A percentile compares a stretch with the other conserved stretches of the same genome.
Conservation (phyloP, 345 rosid species). For the Gossypium rotundifolium region DNA sequence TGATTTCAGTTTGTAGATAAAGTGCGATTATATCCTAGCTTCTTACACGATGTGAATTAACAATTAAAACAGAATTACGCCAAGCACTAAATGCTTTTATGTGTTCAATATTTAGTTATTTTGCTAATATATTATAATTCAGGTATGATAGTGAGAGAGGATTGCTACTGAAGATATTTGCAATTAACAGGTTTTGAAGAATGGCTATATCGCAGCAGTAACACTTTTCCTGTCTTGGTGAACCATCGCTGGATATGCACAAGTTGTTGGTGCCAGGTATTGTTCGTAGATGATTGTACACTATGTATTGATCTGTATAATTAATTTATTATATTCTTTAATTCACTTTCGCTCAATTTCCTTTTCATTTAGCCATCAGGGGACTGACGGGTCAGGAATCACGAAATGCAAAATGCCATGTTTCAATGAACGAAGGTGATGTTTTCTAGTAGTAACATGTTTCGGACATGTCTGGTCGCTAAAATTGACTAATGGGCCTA, state of each 20-base stretch:
- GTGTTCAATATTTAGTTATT: not conserved
- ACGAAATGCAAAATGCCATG: too few relatives aligned
- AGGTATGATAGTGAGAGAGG: not conserved
- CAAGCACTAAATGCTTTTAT: constrained; percentile 59
- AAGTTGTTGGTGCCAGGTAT: too few relatives aligned
- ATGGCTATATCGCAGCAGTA: constrained; percentile 75
- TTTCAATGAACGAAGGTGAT: too few relatives aligned
- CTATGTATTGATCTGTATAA: too few relatives aligned
- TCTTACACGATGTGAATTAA: constrained; percentile 39
- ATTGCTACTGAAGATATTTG: constrained; percentile 16
- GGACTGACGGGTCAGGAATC: too few relatives aligned
- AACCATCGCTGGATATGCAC: not conserved
- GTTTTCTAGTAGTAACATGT: too few relatives aligned
- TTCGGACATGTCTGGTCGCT: too few relatives aligned
- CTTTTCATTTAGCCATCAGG: too few relatives aligned
- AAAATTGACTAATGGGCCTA: too few relatives aligned
- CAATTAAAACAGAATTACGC: constrained; percentile 54
- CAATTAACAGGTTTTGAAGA: constrained; percentile 84
- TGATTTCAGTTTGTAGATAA: constrained; percentile 89
- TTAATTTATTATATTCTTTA: too few relatives aligned
- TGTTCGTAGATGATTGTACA: too few relatives aligned
- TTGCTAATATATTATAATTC: not conserved
- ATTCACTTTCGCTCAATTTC: too few relatives aligned
- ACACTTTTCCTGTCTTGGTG: constrained; percentile 77
- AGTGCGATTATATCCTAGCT: constrained; percentile 83